A percentile compares a stretch with the other conserved stretches of the same genome.
Evolutionary conservation across 768 basidiomycete species (phyloP).

Genomic region (Russula vinacea): DNA sequence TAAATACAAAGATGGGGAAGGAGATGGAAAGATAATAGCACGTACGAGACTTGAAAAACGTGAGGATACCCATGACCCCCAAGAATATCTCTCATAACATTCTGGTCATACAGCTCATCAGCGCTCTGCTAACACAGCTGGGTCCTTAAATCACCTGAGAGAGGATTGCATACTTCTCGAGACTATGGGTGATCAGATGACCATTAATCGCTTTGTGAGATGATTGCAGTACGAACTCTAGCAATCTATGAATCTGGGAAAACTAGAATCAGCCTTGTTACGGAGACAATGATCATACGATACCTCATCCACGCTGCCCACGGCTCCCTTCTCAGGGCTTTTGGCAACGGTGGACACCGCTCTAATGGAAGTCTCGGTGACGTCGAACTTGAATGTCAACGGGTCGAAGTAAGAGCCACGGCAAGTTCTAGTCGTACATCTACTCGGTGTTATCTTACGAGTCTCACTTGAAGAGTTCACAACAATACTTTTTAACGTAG

Average conservation of each 20-base stretch:
- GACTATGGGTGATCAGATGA: slow-evolving; percentile 1
- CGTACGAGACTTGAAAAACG: slow-evolving; percentile 28
- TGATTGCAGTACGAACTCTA: slow-evolving; percentile 13
- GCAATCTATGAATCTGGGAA: slow-evolving; percentile 11
- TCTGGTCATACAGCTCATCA: background rate
- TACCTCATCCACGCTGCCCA: slow-evolving; percentile 21
- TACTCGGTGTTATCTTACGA: slow-evolving; percentile 5
- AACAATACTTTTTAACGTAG: slow-evolving; percentile 13
- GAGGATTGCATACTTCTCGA: slow-evolving; percentile 22
- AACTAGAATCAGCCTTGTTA: background rate
- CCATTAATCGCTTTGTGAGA: background rate
- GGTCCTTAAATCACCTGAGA: slow-evolving; percentile 12
- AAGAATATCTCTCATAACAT: slow-evolving; percentile 19
- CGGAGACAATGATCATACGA: background rate
- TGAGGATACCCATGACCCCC: slow-evolving; percentile 19
- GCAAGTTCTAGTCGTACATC: slow-evolving; percentile 18
- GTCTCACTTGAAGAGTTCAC: background rate
- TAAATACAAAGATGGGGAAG: no score
- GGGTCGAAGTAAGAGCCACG: slow-evolving; percentile 12
- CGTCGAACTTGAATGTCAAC: slow-evolving; percentile 4
- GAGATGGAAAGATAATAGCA: background rate
- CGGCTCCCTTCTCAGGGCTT: background rate
- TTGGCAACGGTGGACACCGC: background rate
- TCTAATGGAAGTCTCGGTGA: background rate
- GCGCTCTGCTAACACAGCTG: background rate